These are phyloP conservation scores for Ceratocystis eucalypticola DNA, from an alignment of 2,329 filamentous ascomycete genomes.

Conservation along the genomic window DNA sequence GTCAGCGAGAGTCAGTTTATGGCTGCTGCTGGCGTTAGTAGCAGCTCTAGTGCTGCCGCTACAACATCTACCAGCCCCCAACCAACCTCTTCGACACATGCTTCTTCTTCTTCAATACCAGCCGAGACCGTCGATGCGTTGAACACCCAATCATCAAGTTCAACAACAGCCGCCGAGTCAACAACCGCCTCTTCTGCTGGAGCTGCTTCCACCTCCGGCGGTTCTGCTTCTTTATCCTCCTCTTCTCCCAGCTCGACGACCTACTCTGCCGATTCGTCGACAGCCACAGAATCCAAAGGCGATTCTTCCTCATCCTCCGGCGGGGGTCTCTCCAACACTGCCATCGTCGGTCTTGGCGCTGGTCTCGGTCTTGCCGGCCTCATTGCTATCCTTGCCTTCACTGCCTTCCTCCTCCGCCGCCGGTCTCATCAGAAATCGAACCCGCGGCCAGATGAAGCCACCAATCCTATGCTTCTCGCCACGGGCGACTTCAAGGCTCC, in stretches of 20 bases:
- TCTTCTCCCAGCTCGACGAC: slow-evolving; percentile 12
- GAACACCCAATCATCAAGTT: neutral
- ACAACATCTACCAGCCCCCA: slow-evolving; percentile 10
- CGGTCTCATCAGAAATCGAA: slow-evolving; percentile 18
- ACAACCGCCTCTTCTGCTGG: neutral
- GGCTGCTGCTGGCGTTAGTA: slow-evolving; percentile 19
- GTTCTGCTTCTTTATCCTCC: slow-evolving; percentile 6
- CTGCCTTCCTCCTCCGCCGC: slow-evolving; percentile 25
- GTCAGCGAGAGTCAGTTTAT: slow-evolving; percentile 33
- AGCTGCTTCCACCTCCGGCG: neutral
- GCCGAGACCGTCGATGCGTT: neutral
- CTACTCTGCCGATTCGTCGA: neutral
- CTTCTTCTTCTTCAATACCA: slow-evolving; percentile 17
- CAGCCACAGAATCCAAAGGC: neutral
- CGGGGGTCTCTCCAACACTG: slow-evolving; percentile 26
- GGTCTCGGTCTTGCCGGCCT: slow-evolving; percentile 27
- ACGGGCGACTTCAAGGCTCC: slow-evolving; percentile 7
- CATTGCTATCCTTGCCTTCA: slow-evolving; percentile 21
- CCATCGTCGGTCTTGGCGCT: slow-evolving; percentile 31
- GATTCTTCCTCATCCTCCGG: neutral
- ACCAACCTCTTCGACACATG: slow-evolving; percentile 17
- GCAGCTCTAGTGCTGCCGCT: slow-evolving; percentile 19
- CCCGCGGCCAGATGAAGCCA: neutral
- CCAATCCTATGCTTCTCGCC: slow-evolving; percentile 10
- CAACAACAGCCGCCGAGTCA: slow-evolving; percentile 12